Percentiles rank a stretch among this genome's conserved stretches.
phyloP scores from a whole-genome alignment of 768 basidiomycete species.

The Auricularia heimuer region DNA sequence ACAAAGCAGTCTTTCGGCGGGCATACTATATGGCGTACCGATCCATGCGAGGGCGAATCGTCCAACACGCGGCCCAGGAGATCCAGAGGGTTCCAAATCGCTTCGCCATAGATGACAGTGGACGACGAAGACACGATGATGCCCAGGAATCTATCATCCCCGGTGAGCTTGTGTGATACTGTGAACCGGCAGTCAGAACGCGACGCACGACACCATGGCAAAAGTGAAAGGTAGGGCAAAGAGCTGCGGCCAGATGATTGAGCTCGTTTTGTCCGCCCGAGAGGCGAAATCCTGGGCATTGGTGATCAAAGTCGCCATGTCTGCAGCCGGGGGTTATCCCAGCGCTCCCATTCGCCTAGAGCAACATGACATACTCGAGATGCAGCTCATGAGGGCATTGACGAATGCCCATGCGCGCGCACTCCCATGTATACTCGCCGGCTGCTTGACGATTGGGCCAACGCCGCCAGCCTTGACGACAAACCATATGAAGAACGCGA shows the following conservation, averaged over 20 bases:
- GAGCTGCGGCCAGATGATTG: conserved; percentile 53
- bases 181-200: too few species aligned
- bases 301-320: conserved; percentile 22
- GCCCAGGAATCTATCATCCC: conserved; percentile 49
- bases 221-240: conserved; percentile 65
- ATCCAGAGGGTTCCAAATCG: conserved; percentile 73
- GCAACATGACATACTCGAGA: conserved; percentile 68
- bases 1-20: conserved; percentile 8
- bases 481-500: conserved; percentile 69
- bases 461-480: conserved; percentile 69
- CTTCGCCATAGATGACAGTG: conserved; percentile 62
- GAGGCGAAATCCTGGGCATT: conserved; percentile 68
- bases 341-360: conserved; percentile 5
- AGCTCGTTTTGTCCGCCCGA: conserved; percentile 39
- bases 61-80: conserved; percentile 61
- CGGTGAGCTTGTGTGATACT: too few species aligned
- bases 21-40: conserved; percentile 46
- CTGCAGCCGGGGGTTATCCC: neutral
- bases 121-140: conserved; percentile 77
- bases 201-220: conserved; percentile 37
- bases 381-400: conserved; percentile 60
- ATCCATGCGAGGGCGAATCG: conserved; percentile 47
- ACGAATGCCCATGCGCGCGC: conserved; percentile 71
- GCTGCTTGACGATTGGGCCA: conserved; percentile 62
- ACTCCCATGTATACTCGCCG: conserved; percentile 52